Conservation (phyloP, 2,329 filamentous ascomycete species). For the Xylariaceae sp. region DNA sequence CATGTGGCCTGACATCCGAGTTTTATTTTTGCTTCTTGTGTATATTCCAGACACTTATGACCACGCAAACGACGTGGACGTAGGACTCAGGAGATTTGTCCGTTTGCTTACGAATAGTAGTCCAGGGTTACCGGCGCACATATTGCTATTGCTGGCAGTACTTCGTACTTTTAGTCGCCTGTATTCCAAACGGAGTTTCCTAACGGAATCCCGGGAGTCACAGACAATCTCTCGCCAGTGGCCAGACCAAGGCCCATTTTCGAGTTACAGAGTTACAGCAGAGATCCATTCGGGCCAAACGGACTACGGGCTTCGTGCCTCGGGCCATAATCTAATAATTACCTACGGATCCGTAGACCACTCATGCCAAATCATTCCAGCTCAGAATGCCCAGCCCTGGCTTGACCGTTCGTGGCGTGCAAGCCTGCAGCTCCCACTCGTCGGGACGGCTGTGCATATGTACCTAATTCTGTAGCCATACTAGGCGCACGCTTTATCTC, state of each 20-base stretch:
- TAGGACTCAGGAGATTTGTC: background rate
- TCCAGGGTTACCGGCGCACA: too few species aligned
- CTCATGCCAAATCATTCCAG: conserved; percentile 6
- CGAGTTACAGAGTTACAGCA: too few species aligned
- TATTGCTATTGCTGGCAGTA: too few species aligned
- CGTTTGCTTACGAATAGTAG: background rate
- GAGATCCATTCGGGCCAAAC: too few species aligned
- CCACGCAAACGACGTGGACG: background rate
- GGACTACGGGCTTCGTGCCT: background rate
- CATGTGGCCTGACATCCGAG: background rate
- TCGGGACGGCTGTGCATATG: background rate
- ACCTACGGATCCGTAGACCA: background rate
- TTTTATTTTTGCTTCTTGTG: background rate
- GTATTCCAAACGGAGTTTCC: too few species aligned
- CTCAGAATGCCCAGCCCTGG: conserved; percentile 1
- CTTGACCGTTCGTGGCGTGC: conserved; percentile 19
- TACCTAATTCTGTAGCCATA: background rate
- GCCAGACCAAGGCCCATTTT: too few species aligned
- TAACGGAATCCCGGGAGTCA: too few species aligned
- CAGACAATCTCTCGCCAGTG: too few species aligned
- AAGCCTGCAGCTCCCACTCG: conserved; percentile 14
- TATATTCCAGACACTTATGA: background rate
- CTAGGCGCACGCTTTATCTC: background rate
- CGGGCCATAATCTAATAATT: background rate
- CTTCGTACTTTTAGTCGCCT: too few species aligned